Percentiles rank a stretch among this genome's conserved stretches.
These are phyloP conservation scores for Pinus taeda DNA, from an alignment of 75 land plant genomes.

Conservation along the genomic window DNA sequence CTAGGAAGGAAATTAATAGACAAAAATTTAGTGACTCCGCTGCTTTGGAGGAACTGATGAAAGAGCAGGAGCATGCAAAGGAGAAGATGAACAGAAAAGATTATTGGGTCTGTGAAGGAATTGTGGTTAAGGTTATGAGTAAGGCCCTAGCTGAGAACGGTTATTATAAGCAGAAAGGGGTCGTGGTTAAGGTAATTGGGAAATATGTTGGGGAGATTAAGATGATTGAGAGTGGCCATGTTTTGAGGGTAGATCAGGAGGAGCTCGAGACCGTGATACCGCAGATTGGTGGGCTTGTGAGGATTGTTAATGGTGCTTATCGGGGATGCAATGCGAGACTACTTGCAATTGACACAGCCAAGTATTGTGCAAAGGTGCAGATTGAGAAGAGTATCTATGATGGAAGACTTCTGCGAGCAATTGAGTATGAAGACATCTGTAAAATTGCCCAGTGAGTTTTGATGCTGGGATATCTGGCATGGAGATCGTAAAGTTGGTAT, in stretches of 20 bases:
- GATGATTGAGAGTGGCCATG: constrained; percentile 83
- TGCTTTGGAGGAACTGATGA: constrained; percentile 83
- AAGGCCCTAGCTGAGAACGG: constrained; percentile 80
- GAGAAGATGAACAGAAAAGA: constrained; percentile 88
- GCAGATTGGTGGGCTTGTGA: constrained; percentile 86
- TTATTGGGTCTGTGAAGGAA: constrained; percentile 87
- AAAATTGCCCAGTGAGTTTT: constrained; percentile 40
- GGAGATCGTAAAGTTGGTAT: too few relatives aligned
- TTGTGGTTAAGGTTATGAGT: constrained; percentile 94
- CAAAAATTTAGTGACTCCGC: constrained; percentile 10
- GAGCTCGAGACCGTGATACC: constrained; percentile 98
- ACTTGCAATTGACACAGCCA: constrained; percentile 67
- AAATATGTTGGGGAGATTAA: constrained; percentile 92
- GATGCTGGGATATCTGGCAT: too few relatives aligned
- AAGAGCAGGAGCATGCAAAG: constrained; percentile 81
- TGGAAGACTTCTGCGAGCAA: constrained; percentile 71
- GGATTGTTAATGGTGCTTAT: constrained; percentile 95
- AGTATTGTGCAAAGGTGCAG: constrained; percentile 81
- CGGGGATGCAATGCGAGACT: constrained; percentile 82
- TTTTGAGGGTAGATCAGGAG: constrained; percentile 88
- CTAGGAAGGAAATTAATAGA: neutral
- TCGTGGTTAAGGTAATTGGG: constrained; percentile 76
- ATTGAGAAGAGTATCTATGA: constrained; percentile 92
- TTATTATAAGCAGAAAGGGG: constrained; percentile 92
- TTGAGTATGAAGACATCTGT: constrained; percentile 95